phyloP scores from a whole-genome alignment of 163 green algal species.

The Volvox carteri region DNA sequence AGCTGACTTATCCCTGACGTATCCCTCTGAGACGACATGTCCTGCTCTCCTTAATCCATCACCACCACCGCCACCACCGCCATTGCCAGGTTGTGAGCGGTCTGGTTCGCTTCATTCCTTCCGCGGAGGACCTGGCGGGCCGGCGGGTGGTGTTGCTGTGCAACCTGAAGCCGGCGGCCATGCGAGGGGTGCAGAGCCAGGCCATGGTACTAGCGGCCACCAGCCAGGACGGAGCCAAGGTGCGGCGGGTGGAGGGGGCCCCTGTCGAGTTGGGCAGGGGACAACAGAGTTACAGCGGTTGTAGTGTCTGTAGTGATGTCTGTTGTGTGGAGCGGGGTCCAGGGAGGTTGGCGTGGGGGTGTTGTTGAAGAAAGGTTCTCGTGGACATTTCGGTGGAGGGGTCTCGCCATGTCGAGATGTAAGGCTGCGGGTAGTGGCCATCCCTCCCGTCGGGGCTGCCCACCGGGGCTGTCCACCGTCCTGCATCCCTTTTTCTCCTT shows the following conservation, averaged over 20 bases:
- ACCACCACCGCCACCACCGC: no score
- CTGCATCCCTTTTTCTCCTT: no score
- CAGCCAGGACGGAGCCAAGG: slow-evolving; percentile 79
- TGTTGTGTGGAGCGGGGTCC: background rate
- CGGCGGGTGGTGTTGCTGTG: slow-evolving; percentile 89
- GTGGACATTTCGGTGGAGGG: background rate
- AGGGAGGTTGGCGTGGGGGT: background rate
- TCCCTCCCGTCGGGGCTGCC: no score
- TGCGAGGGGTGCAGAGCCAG: slow-evolving; percentile 91
- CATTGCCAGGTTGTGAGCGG: slow-evolving; percentile 85
- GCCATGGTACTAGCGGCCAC: slow-evolving; percentile 97
- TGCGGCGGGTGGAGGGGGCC: slow-evolving; percentile 38
- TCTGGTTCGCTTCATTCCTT: slow-evolving; percentile 91
- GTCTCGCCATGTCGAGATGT: no score
- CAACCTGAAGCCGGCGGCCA: slow-evolving; percentile 98
- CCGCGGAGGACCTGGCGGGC: slow-evolving; percentile 87
- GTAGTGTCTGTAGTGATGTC: no score
- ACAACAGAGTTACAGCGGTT: no score
- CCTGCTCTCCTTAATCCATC: no score
- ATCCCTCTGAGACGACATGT: no score
- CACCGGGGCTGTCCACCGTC: no score
- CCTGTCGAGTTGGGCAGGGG: background rate
- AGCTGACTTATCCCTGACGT: no score
- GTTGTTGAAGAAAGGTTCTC: background rate
- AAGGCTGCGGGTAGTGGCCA: no score